Percentiles rank a stretch among this genome's conserved stretches.
phyloP scores from a whole-genome alignment of 2,329 filamentous ascomycete species.

The Aspergillus uvarum region DNA sequence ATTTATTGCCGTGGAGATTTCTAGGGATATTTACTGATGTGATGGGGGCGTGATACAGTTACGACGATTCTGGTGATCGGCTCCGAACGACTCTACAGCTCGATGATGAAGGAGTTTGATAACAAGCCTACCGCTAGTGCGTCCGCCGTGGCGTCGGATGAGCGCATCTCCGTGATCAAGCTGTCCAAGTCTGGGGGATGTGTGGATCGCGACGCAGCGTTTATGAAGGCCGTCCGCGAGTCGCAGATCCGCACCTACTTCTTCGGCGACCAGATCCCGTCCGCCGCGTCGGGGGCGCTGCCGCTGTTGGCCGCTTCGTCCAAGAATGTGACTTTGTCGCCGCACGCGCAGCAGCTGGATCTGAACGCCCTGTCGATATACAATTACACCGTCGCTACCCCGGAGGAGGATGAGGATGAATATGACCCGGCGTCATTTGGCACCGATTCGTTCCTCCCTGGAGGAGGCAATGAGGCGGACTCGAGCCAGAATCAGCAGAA shows the following conservation, averaged over 20 bases:
- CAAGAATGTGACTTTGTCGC: slow-evolving; percentile 71
- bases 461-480: slow-evolving; percentile 30
- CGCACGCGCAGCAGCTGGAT: slow-evolving; percentile 81
- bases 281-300: slow-evolving; percentile 37
- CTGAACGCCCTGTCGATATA: slow-evolving; percentile 75
- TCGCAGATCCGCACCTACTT: slow-evolving; percentile 88
- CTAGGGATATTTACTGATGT: slow-evolving; percentile 17
- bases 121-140: slow-evolving; percentile 48
- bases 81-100: slow-evolving; percentile 71
- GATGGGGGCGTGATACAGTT: slow-evolving; percentile 45
- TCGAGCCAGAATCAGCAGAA: slow-evolving; percentile 10
- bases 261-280: slow-evolving; percentile 67
- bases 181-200: slow-evolving; percentile 85
- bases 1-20: background rate
- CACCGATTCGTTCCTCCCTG: slow-evolving; percentile 38
- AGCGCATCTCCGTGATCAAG: slow-evolving; percentile 71
- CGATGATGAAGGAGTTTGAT: slow-evolving; percentile 69
- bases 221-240: slow-evolving; percentile 72
- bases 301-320: slow-evolving; percentile 36
- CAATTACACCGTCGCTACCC: slow-evolving; percentile 61
- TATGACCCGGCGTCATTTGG: slow-evolving; percentile 38
- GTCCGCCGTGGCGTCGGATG: slow-evolving; percentile 53
- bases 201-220: slow-evolving; percentile 70
- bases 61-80: slow-evolving; percentile 82
- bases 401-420: slow-evolving; percentile 52